Evolutionary conservation across 305 asterid species (phyloP).

Genomic region (Fraxinus floribunda): DNA sequence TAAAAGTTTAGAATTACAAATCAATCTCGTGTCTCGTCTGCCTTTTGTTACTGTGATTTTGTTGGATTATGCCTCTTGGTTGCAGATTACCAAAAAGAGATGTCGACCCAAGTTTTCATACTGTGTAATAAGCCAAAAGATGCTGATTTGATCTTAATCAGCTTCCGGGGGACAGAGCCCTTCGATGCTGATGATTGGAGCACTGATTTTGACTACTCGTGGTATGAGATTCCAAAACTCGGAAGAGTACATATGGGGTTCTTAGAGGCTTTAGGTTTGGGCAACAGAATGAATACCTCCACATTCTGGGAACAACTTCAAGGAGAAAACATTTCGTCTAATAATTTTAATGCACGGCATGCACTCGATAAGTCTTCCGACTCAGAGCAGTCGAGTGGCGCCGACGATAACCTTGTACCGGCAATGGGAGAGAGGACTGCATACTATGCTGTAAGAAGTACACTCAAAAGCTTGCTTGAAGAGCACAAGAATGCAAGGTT

Average conservation of each 20-base stretch:
- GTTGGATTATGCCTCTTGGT: not conserved
- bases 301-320: conserved; percentile 50
- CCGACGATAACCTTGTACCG: conserved; percentile 27
- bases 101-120: conserved; percentile 84
- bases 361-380: conserved; percentile 26
- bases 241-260: conserved; percentile 97
- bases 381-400: conserved; percentile 22
- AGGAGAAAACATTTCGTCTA: conserved; percentile 2
- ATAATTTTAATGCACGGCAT: conserved; percentile 18
- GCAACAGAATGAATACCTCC: conserved; percentile 58
- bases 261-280: conserved; percentile 92
- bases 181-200: conserved; percentile 96
- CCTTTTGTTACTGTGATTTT: not conserved
- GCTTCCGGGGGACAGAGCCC: conserved; percentile 97
- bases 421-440: conserved; percentile 57
- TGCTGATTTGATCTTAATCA: conserved; percentile 69
- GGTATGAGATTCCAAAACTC: conserved; percentile 81
- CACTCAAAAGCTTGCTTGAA: conserved; percentile 53
- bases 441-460: conserved; percentile 55
- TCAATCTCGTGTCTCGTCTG: not conserved
- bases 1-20: not conserved
- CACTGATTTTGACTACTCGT: conserved; percentile 95
- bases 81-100: conserved; percentile 71
- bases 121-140: conserved; percentile 70
- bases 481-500: conserved; percentile 72